Base-by-base conservation (phyloP, 2,329 filamentous ascomycete genomes). In the Penicillium sp. region DNA sequence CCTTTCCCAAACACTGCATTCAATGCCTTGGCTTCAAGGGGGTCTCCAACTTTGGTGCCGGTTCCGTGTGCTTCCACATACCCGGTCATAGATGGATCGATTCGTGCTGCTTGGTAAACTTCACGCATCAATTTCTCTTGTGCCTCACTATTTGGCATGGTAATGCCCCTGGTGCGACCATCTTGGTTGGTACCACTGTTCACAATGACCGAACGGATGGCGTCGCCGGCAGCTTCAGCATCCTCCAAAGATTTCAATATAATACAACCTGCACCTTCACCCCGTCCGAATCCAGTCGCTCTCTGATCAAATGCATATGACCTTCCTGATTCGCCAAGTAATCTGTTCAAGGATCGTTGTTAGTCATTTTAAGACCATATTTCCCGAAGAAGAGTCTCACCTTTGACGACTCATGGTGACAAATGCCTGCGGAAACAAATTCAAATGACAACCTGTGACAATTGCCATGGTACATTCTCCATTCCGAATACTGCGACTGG, bases 21-120 rank as follows among this genome's bases (percentile, higher is more conserved):
- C 14, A 67, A 23, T 1, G 64, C 64, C 16, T 54, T 62, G 6
- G 64, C 63, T 50, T 76, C 74, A 1, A 67, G 52, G 0, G 70
- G 72, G 54, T 75, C 73, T 13, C 74, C 74, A 19, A 69, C 70
- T 5, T 62, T 64, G 0, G 73, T 76, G 4, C 78, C 78, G 0
- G 79, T 80, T 19, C 77, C 77, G 53, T 80, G 78, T 1, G 70
- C 71, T 54, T 80, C 76, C 6, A 80, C 73, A 58, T 73, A 80
- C 0, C 62, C 62, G n/a, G 65, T 64, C 4, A 55, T 35, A 0
- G 58, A 43, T 1, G 65, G 64, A 49, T 76, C 70, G 1, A 80
- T 67, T 1, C 73, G 69, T 16, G 76, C 75, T 13, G 67, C 60
- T 14, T 63, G 51, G 60, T 80, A 80, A 0, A 72, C 71, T 6